These are phyloP conservation scores for Gossypium stocksii DNA, from an alignment of 345 rosid species.

Conservation along the genomic window DNA sequence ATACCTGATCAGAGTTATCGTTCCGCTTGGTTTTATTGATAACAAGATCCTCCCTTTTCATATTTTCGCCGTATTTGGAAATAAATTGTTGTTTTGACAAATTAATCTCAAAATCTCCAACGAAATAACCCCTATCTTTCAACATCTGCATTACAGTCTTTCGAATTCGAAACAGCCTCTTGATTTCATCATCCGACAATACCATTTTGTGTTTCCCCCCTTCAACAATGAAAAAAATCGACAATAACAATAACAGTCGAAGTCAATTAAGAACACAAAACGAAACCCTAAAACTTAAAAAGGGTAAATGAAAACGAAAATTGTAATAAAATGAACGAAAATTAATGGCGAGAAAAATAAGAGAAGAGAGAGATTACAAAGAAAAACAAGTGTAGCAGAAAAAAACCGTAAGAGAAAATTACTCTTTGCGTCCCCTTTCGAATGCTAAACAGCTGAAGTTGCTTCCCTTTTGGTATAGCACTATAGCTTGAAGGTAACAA, in stretches of 20 bases:
- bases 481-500: too few relatives aligned
- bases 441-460: neutral
- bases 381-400: neutral
- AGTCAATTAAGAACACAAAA: neutral
- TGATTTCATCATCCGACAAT: constrained; percentile 62
- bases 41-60: constrained; percentile 89
- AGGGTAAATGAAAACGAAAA: neutral
- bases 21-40: constrained; percentile 54
- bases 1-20: constrained; percentile 63
- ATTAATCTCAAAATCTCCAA: constrained; percentile 57
- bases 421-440: neutral
- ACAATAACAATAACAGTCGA: neutral
- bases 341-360: neutral
- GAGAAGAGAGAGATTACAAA: neutral
- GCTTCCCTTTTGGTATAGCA: too few relatives aligned
- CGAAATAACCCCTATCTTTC: constrained; percentile 67
- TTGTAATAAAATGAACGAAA: neutral
- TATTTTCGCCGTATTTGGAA: constrained; percentile 58
- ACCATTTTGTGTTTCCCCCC: constrained; percentile 31
- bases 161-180: constrained; percentile 54
- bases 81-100: constrained; percentile 47
- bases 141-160: constrained; percentile 81
- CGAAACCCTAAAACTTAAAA: constrained; percentile 3
- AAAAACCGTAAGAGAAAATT: neutral
- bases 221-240: neutral